Evolutionary conservation across 1,139 yeast species (phyloP).

Genomic region (Kazachstania sp.): DNA sequence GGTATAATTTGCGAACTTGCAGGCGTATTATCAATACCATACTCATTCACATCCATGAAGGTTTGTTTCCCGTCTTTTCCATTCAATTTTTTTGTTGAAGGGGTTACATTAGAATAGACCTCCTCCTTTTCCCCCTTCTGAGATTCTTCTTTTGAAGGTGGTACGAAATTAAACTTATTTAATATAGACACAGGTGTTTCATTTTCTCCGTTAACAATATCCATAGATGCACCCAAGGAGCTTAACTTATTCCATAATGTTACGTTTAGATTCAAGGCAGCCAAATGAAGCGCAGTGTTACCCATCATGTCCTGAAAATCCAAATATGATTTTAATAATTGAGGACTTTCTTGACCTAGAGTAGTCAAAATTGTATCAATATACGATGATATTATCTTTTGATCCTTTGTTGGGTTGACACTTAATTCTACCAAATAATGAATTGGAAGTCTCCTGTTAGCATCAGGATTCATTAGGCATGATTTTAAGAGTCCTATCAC

Average conservation of each 20-base stretch:
- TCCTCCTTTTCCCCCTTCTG: background rate
- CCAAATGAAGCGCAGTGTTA: slow-evolving; percentile 60
- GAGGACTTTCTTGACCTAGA: slow-evolving; percentile 33
- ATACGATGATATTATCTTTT: slow-evolving; percentile 34
- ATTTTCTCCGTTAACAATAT: slow-evolving; percentile 22
- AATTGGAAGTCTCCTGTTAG: slow-evolving; percentile 61
- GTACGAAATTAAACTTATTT: slow-evolving; percentile 31
- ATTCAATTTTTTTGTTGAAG: background rate
- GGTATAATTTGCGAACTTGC: slow-evolving; percentile 3
- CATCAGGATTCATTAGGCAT: slow-evolving; percentile 65
- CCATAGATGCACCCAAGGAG: slow-evolving; percentile 27
- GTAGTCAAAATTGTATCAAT: slow-evolving; percentile 33
- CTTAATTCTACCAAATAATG: slow-evolving; percentile 63
- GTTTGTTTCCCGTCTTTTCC: background rate
- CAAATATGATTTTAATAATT: slow-evolving; percentile 50
- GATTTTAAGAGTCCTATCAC: slow-evolving; percentile 62
- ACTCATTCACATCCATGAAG: background rate
- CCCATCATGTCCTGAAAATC: slow-evolving; percentile 66
- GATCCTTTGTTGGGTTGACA: slow-evolving; percentile 42
- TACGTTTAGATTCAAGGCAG: slow-evolving; percentile 33
- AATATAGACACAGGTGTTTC: slow-evolving; percentile 29
- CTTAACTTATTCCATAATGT: slow-evolving; percentile 27
- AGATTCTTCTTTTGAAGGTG: slow-evolving; percentile 3
- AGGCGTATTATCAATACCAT: slow-evolving; percentile 1
- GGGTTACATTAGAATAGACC: background rate